Evolutionary conservation across 1,284 basidiomycete genomes (phyloP), one percentile per base, ranked within the genome.

Genomic region (Ceratobasidium sp.): DNA sequence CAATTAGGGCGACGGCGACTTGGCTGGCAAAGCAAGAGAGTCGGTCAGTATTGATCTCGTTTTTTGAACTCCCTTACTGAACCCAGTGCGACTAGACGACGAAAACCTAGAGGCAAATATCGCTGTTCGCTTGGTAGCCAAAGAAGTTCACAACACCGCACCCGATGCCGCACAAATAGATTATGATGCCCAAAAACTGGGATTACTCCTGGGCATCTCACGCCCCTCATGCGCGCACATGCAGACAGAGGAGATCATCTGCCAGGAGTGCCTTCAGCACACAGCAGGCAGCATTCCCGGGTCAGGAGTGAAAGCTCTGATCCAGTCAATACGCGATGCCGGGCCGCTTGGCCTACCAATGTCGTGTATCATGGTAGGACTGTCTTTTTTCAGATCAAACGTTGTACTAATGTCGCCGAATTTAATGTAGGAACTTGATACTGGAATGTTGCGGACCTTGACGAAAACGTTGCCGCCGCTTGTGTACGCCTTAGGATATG

Each of bases 21-120:
- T 35, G 90, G 93, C 78, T 91, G 91, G 88, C 91, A 94, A 76
- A 94, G 92, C 81, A 93, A 93, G 83, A 93, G 91, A 84, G 90
- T 91, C 76, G 91, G 92, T 89, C 72, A 75, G 84, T 80, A 18
- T 11, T 2, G 1, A 14, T 26, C 21, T 30, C 38, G 7, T 26
- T n/a, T 8, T 26, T 47, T 9, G 0, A 26, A 38, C 21, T 5
- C 28, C 32, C 18, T 41, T 14, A 32, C 46, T 70, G 11, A 28
- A 16, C 64, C 14, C 43, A 11, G 8, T 16, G 18, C 18, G 57
- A 61, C n/a, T 74, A 94, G 92, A 92, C 77, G 92, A 94, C 77
- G 89, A 92, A 79, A 86, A 93, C 75, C 89, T 93, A 69, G 92
- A 94, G 80, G 89, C 88, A 0, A 79, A 81, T 7, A 82, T 93